Evolutionary conservation across 169 alveolate genomes (phyloP), one percentile per base, ranked within the genome.

Genomic region (Plasmodium berghei): DNA sequence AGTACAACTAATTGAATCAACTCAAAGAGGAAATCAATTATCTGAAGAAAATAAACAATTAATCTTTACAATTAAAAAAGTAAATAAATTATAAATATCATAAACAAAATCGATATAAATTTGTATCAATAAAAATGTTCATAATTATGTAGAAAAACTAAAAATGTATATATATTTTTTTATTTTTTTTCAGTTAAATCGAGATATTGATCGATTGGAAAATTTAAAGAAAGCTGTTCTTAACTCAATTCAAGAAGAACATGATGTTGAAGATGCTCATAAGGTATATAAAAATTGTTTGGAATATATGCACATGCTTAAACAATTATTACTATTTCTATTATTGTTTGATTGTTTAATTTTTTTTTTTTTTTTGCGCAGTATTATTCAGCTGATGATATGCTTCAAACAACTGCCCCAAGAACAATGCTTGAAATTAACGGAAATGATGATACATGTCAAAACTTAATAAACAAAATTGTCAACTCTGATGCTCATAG

Each of bases 31-130:
- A 42, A 92, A 95, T 73, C 97, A 93, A 48, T 63, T 95, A 67
- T 92, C 96, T 0, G 97, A 94, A 54, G 97, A 95, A 88, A 95
- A 95, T 93, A 93, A 93, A 59, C 94, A 94, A 55, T 87, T 95
- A 42, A 88, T 95, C 12, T 71, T 91, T 28, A 93, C 97, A 20
- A 93, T 93, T 46, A 94, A 94, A 87, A 94, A 93, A 87, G 93
- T 88, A 64, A 75, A 20, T 26, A 1, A 8, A 2, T 52, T 24
- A 16, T 0, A 52, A 10, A 26, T 24, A 56, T 12, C 28, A 72
- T 28, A 46, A 75, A 20, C 9, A 10, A 28, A 0, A 49, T 52
- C 59, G 0, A 52, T 52, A 2, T 16, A 16, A 14, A 52, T 52
- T 52, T 52, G 59, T 52, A 2, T 16, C 59, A 52, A 52, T 8